phyloP scores from a whole-genome alignment of 2,329 filamentous ascomycete genomes.

The Pestalotiopsis sp. region DNA sequence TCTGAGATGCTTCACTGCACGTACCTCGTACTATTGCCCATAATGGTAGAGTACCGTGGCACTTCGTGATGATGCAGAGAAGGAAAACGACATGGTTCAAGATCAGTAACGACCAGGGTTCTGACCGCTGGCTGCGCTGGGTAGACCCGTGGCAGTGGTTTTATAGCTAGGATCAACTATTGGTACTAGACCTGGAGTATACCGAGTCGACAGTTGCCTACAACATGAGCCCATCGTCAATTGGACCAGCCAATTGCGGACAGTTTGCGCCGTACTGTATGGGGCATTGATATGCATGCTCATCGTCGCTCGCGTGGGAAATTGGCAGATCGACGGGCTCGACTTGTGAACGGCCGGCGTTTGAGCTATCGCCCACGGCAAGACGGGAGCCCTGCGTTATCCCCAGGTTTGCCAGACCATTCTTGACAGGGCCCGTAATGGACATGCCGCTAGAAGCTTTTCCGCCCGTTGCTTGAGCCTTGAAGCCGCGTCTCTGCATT shows the following conservation, averaged over 20 bases:
- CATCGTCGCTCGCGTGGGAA: slow-evolving; percentile 2
- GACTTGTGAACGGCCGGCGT: slow-evolving; percentile 1
- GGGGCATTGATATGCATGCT: slow-evolving; percentile 7
- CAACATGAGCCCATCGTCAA: neutral
- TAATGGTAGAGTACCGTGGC: neutral
- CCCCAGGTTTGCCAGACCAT: neutral
- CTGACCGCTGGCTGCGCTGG: slow-evolving; percentile 21
- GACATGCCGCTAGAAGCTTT: neutral
- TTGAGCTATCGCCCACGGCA: neutral
- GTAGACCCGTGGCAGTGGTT: slow-evolving; percentile 38
- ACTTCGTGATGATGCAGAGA: neutral
- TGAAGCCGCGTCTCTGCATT: slow-evolving; percentile 17
- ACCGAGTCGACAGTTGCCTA: slow-evolving; percentile 12
- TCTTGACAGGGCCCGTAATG: neutral
- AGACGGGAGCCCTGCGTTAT: slow-evolving; percentile 10
- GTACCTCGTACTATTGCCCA: neutral
- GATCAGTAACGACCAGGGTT: slow-evolving; percentile 14
- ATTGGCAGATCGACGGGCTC: neutral
- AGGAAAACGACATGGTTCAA: neutral
- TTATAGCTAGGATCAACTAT: slow-evolving; percentile 30
- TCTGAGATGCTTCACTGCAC: neutral
- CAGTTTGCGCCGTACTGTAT: slow-evolving; percentile 19
- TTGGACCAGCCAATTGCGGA: neutral
- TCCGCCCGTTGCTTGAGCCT: neutral
- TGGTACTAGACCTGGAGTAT: neutral